A percentile compares a stretch with the other conserved stretches of the same genome.
Evolutionary conservation across 2,329 filamentous ascomycete species (phyloP).

Genomic region (Colletotrichum eremochloae): DNA sequence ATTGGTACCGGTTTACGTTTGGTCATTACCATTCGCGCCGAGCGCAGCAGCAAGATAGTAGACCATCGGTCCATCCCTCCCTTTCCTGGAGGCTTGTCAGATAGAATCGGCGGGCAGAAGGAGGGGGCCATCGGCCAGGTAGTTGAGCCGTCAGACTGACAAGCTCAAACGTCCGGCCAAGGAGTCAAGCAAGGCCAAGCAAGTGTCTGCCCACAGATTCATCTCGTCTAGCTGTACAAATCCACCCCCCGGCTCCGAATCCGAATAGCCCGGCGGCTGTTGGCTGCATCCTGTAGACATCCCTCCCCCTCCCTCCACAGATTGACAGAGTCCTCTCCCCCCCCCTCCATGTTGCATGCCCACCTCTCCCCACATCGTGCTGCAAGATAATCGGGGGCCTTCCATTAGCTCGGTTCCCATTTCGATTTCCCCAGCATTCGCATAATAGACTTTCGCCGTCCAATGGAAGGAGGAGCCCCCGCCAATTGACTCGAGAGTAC

Average conservation of each 20-base stretch:
- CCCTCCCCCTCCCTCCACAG: background rate
- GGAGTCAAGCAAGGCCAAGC: background rate
- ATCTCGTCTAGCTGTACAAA: background rate
- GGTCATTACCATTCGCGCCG: background rate
- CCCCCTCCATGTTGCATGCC: background rate
- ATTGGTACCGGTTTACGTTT: background rate
- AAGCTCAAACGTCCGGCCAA: background rate
- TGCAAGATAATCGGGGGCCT: constrained; percentile 32
- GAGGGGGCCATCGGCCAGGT: constrained; percentile 1
- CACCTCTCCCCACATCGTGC: constrained; percentile 31
- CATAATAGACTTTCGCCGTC: constrained; percentile 33
- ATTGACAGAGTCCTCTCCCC: too few relatives aligned
- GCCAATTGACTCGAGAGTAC: background rate
- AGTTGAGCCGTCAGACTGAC: constrained; percentile 10
- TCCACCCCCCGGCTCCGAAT: constrained; percentile 24
- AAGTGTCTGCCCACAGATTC: background rate
- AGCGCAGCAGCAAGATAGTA: background rate
- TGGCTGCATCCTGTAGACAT: constrained; percentile 12
- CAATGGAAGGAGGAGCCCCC: constrained; percentile 21
- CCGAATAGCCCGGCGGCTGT: constrained; percentile 31
- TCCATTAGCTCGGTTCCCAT: constrained; percentile 41
- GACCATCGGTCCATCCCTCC: background rate
- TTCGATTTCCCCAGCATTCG: constrained; percentile 42
- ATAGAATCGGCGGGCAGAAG: background rate
- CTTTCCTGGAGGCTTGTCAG: background rate